phyloP scores from a whole-genome alignment of 2,329 filamentous ascomycete species.

The Penicillium hesseltinei region DNA sequence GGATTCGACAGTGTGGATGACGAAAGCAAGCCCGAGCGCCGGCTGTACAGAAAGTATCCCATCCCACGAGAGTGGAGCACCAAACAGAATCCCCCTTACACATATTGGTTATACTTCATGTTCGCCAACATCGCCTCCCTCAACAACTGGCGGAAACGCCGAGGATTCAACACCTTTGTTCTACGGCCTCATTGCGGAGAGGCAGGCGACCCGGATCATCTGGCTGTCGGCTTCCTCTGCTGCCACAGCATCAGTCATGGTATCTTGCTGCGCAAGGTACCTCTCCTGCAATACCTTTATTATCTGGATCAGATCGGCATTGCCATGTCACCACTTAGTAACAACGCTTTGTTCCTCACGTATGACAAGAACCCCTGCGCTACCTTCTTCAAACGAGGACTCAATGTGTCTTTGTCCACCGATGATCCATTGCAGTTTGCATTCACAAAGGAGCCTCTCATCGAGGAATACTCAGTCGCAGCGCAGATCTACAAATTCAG shows the following conservation, averaged over 20 bases:
- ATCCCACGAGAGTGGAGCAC: constrained; percentile 85
- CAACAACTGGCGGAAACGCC: constrained; percentile 84
- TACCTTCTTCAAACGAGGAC: constrained; percentile 87
- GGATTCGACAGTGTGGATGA: constrained; percentile 98
- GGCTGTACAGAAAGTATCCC: constrained; percentile 94
- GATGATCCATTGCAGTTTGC: constrained; percentile 97
- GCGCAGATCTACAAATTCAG: constrained; percentile 98
- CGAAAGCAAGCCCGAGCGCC: constrained; percentile 92
- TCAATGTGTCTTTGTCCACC: constrained; percentile 94
- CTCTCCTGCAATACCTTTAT: constrained; percentile 92
- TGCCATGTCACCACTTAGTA: constrained; percentile 98
- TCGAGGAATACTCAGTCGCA: constrained; percentile 96
- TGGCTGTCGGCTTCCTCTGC: constrained; percentile 86
- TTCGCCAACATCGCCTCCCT: constrained; percentile 92
- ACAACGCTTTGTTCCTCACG: constrained; percentile 93
- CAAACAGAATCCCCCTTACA: constrained; percentile 95
- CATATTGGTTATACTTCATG: constrained; percentile 98
- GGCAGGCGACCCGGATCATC: constrained; percentile 92
- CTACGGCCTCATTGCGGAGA: constrained; percentile 94
- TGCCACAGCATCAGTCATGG: constrained; percentile 98
- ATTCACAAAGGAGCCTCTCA: constrained; percentile 95
- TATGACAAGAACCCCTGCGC: constrained; percentile 97
- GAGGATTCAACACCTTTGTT: constrained; percentile 94
- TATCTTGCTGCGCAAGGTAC: constrained; percentile 86
- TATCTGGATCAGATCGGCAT: constrained; percentile 98